Conservation (phyloP, 176 grass and related monocot genomes). For the Rhynchospora breviuscula region DNA sequence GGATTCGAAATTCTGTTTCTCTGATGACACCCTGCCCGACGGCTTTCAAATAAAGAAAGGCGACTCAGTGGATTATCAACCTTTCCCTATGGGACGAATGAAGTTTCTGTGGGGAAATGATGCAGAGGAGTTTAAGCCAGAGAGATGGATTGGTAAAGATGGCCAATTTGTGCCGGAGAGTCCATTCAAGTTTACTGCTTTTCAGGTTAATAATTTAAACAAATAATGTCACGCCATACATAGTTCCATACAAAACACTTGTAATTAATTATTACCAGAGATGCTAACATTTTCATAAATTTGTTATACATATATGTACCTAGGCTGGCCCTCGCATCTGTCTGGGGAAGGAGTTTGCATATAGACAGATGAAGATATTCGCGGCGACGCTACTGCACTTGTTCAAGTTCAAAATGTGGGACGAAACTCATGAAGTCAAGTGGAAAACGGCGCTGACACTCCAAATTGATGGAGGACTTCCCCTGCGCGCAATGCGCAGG, state of each 20-base stretch:
- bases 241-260: too few relatives aligned
- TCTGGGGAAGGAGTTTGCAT: slow-evolving; percentile 78
- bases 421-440: slow-evolving; percentile 11
- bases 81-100: slow-evolving; percentile 29
- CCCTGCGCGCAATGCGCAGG: slow-evolving; percentile 27
- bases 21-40: slow-evolving; percentile 59
- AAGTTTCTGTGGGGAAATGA: slow-evolving; percentile 61
- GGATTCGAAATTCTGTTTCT: slow-evolving; percentile 58
- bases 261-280: neutral
- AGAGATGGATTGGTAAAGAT: slow-evolving; percentile 52
- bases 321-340: slow-evolving; percentile 68
- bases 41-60: slow-evolving; percentile 51
- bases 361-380: slow-evolving; percentile 78
- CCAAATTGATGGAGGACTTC: slow-evolving; percentile 39
- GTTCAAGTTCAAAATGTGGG: slow-evolving; percentile 60
- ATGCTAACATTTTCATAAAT: neutral
- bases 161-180: slow-evolving; percentile 49
- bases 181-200: slow-evolving; percentile 66
- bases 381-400: slow-evolving; percentile 38
- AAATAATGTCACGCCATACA: neutral
- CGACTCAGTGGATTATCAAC: slow-evolving; percentile 61
- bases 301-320: neutral
- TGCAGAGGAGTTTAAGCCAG: slow-evolving; percentile 62
- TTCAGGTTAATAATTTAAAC: slow-evolving; percentile 36
- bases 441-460: slow-evolving; percentile 40